phyloP scores from a whole-genome alignment of 1,284 basidiomycete species.

The Microbotryomycetes sp. region DNA sequence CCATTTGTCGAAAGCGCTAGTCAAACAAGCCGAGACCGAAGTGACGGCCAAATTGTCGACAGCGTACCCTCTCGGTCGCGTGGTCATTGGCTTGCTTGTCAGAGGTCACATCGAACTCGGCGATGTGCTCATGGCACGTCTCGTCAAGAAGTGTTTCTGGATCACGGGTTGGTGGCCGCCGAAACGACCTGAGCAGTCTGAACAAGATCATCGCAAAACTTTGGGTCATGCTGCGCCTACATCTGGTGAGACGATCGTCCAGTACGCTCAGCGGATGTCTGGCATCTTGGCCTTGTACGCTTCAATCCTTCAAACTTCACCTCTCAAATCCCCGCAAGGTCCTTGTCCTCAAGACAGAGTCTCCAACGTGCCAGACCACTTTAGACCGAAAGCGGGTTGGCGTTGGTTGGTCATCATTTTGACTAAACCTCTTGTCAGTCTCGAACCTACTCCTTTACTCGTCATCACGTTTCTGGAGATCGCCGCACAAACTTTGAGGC shows the following conservation, averaged over 20 bases:
- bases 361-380: conserved; percentile 50
- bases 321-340: conserved; percentile 37
- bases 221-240: conserved; percentile 54
- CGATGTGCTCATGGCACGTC: conserved; percentile 71
- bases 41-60: conserved; percentile 80
- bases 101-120: conserved; percentile 54
- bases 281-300: conserved; percentile 87
- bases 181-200: conserved; percentile 43
- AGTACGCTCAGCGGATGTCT: conserved; percentile 66
- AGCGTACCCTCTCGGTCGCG: conserved; percentile 71
- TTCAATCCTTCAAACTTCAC: conserved; percentile 55
- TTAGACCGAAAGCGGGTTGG: conserved; percentile 57
- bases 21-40: conserved; percentile 90
- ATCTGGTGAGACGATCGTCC: conserved; percentile 51
- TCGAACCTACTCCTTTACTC: conserved; percentile 38
- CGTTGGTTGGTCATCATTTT: conserved; percentile 52
- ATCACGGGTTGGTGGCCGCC: conserved; percentile 45
- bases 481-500: conserved; percentile 54
- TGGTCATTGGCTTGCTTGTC: conserved; percentile 57
- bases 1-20: conserved; percentile 76
- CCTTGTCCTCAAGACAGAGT: conserved; percentile 36
- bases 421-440: conserved; percentile 36
- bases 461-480: conserved; percentile 62
- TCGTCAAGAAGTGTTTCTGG: conserved; percentile 69
- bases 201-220: conserved; percentile 55